Percentiles rank a stretch among this genome's conserved stretches.
phyloP scores from a whole-genome alignment of 371 early-diverging fungal species.

The Mortierella sp. region DNA sequence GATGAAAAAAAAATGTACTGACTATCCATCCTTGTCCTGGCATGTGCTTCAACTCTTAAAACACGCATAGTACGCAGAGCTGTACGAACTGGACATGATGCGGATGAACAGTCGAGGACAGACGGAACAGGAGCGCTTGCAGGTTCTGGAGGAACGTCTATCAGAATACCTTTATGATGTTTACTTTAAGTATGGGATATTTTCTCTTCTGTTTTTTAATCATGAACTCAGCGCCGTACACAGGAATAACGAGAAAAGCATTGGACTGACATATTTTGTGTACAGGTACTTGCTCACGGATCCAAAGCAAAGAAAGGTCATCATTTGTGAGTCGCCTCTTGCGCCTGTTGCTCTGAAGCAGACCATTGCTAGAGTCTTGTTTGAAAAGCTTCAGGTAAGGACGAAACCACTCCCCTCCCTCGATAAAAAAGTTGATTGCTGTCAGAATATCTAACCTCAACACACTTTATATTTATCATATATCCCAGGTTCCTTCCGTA shows the following conservation, averaged over 20 bases:
- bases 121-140: slow-evolving; percentile 37
- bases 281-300: slow-evolving; percentile 80
- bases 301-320: slow-evolving; percentile 88
- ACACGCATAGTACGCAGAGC: slow-evolving; percentile 58
- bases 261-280: too few species aligned
- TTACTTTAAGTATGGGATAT: slow-evolving; percentile 44
- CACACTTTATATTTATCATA: background rate
- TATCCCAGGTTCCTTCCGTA: slow-evolving; percentile 78
- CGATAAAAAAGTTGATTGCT: too few species aligned
- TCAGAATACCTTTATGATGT: slow-evolving; percentile 52
- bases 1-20: too few species aligned
- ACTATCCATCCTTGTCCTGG: too few species aligned
- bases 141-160: slow-evolving; percentile 48
- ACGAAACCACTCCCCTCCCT: background rate
- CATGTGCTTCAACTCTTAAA: too few species aligned
- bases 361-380: slow-evolving; percentile 77
- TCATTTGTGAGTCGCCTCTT: slow-evolving; percentile 84
- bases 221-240: too few species aligned
- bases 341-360: slow-evolving; percentile 81
- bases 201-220: too few species aligned
- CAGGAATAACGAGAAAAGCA: too few species aligned
- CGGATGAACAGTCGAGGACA: slow-evolving; percentile 36
- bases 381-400: slow-evolving; percentile 79
- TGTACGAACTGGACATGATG: slow-evolving; percentile 67
- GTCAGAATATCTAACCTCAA: too few species aligned